phyloP scores from a whole-genome alignment of 1,284 basidiomycete species.

The Porodaedalea pini region DNA sequence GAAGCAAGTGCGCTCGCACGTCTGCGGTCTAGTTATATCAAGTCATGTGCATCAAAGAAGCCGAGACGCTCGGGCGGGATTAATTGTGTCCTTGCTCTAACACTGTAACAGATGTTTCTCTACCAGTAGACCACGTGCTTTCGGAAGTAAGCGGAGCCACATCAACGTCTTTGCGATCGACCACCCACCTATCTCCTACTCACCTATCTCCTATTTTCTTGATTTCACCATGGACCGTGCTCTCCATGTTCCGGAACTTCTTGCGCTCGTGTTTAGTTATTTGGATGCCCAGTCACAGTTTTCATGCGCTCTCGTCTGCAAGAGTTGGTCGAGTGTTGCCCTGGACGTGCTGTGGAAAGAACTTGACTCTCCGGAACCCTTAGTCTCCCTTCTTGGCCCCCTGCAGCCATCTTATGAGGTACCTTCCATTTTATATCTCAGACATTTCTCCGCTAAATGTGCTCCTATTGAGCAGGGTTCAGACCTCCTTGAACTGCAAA shows the following conservation, averaged over 20 bases:
- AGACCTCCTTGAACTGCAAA: neutral
- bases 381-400: constrained; percentile 47
- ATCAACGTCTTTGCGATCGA: too few species aligned
- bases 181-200: too few species aligned
- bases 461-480: neutral
- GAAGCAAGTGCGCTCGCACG: too few species aligned
- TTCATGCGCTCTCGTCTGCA: constrained; percentile 46
- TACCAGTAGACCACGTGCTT: too few species aligned
- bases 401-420: constrained; percentile 20
- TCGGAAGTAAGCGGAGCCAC: too few species aligned
- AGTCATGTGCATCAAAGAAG: too few species aligned
- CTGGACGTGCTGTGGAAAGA: constrained; percentile 51
- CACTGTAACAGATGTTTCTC: too few species aligned
- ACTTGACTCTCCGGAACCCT: constrained; percentile 39
- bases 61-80: too few species aligned
- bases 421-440: too few species aligned
- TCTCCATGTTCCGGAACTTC: constrained; percentile 49
- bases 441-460: neutral
- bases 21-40: too few species aligned
- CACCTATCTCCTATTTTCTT: too few species aligned
- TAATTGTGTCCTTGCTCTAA: too few species aligned
- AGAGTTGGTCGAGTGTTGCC: constrained; percentile 47
- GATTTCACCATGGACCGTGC: constrained; percentile 24
- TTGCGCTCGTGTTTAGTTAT: constrained; percentile 45
- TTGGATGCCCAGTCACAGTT: constrained; percentile 37